These are phyloP conservation scores for Symmetrospora coprosmae DNA, from an alignment of 768 basidiomycete genomes.

Conservation along the genomic window DNA sequence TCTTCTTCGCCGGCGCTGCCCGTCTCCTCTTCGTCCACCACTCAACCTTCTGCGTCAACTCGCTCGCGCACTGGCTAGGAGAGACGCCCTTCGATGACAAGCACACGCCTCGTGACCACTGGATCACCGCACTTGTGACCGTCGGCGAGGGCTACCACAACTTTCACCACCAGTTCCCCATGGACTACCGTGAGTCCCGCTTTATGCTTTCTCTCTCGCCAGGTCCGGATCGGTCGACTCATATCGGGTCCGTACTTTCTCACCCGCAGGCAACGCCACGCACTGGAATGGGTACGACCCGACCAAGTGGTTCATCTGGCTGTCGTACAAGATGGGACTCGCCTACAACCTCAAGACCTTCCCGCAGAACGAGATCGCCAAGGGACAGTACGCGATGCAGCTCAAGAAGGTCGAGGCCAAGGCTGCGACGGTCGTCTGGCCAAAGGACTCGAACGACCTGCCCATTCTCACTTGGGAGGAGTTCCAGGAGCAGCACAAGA, in stretches of 20 bases:
- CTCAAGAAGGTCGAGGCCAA: slow-evolving; percentile 19
- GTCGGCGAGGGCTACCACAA: slow-evolving; percentile 84
- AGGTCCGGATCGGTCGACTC: too few species aligned
- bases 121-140: slow-evolving; percentile 66
- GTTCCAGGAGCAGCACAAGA: slow-evolving; percentile 55
- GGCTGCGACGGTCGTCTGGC: slow-evolving; percentile 37
- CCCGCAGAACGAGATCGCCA: slow-evolving; percentile 73
- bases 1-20: slow-evolving; percentile 59
- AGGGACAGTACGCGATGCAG: slow-evolving; percentile 47
- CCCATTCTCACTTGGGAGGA: slow-evolving; percentile 70
- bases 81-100: slow-evolving; percentile 67
- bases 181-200: slow-evolving; percentile 64
- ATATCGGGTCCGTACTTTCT: too few species aligned
- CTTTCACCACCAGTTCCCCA: slow-evolving; percentile 66
- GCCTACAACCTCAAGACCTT: slow-evolving; percentile 72
- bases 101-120: slow-evolving; percentile 55
- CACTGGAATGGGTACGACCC: slow-evolving; percentile 37
- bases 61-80: slow-evolving; percentile 71
- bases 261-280: slow-evolving; percentile 59
- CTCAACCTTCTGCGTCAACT: slow-evolving; percentile 79
- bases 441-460: slow-evolving; percentile 44
- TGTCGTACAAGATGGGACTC: slow-evolving; percentile 50
- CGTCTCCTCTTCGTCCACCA: slow-evolving; percentile 67
- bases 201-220: too few species aligned
- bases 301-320: slow-evolving; percentile 57